Evolutionary conservation across 202 grass and related monocot genomes (phyloP), one percentile per base, ranked within the genome.

Genomic region (Zoysia matrella): DNA sequence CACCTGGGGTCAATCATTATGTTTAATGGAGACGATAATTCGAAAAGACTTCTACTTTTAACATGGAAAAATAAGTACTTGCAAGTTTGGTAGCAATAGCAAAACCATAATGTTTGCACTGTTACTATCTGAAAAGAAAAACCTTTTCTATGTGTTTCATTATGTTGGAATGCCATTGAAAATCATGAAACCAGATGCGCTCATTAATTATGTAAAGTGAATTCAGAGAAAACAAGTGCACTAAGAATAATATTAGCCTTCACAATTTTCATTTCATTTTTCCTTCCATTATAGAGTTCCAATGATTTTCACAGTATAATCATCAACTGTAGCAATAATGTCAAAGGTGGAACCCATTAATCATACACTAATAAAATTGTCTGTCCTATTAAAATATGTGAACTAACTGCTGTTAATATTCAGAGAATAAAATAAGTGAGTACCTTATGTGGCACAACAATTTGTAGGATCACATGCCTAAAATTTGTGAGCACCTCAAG

Each of bases 401-500:
- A 50, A 40, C 3, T 53, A 81, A 69, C 60, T 69, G 14, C 64
- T 63, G 49, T 11, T 12, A 67, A 76, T 69, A 70, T 41, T 30
- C 65, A 85, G 12, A 47, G 46, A 83, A 43, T 15, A 43, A 66
- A 18, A 30, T 11, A 60, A 12, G 22, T 39, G 7, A 52, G 36
- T 60, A 69, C 53, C 36, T 81, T 15, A 69, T 11, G 67, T 12
- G 45, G 60, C 61, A 74, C 43, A 67, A 15, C 45, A 62, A 80
- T 49, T 42, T 71, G 18, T 64, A 3, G 45, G 52, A 44, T 72
- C 58, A 82, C 57, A 45, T 71, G 4, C 61, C 14, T 41, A 52
- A 64, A 45, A 42, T 51, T n/a, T 66, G 6, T 12, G 15, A 78
- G 11, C 71, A 88, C 15, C 39, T 16, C 4, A 43, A 41, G 1